Conservation (phyloP, 768 basidiomycete genomes). For the Lentinula boryana region DNA sequence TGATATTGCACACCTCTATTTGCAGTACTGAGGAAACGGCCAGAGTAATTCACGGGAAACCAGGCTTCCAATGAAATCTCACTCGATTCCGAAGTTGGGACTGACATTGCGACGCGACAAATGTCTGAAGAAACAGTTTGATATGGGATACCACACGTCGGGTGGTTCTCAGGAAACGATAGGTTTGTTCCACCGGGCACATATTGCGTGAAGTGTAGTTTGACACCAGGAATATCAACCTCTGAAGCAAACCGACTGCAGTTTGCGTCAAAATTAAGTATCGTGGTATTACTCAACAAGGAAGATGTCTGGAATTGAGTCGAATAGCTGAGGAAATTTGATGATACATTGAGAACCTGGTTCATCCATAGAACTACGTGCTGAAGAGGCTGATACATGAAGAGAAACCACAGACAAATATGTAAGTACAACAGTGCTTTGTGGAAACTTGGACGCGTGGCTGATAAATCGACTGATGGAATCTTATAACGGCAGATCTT, state of each 20-base stretch:
- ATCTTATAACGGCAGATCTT: no score
- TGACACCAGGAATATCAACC: neutral
- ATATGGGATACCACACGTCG: neutral
- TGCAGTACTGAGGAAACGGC: slow-evolving; percentile 8
- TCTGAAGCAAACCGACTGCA: neutral
- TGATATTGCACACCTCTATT: slow-evolving; percentile 9
- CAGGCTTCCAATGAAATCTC: slow-evolving; percentile 10
- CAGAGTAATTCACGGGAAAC: slow-evolving; percentile 9
- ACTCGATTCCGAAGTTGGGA: slow-evolving; percentile 7
- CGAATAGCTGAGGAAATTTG: neutral
- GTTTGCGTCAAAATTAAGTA: neutral
- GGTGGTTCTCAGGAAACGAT: neutral
- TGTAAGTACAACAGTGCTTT: no score
- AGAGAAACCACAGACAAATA: neutral
- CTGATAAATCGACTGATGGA: no score
- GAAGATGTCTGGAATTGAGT: neutral
- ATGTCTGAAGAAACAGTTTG: neutral
- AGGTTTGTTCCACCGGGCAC: neutral
- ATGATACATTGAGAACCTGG: neutral
- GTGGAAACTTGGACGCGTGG: no score
- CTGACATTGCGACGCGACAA: slow-evolving; percentile 8
- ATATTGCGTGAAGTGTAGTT: neutral
- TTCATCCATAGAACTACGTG: neutral
- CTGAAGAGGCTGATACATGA: neutral
- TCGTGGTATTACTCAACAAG: neutral